Conservation (phyloP, 2,329 filamentous ascomycete genomes). For the Xenosphaeropsis pyriputrescens region DNA sequence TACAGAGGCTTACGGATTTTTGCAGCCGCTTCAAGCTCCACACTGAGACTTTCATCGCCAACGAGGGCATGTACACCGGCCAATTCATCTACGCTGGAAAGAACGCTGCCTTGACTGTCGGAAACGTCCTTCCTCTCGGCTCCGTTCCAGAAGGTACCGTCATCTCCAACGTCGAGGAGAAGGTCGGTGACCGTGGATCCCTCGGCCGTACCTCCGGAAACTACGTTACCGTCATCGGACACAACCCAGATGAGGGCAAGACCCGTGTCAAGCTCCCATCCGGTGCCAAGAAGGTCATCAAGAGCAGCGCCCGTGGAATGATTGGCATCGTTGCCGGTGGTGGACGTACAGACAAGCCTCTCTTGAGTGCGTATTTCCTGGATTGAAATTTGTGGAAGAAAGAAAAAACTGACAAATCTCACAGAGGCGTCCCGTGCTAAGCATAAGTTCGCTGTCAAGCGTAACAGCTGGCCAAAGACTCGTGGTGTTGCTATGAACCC, state of each 20-base stretch:
- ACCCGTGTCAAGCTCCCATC: constrained; percentile 98
- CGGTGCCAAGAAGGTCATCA: constrained; percentile 97
- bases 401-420: constrained; percentile 3
- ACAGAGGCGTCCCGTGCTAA: constrained; percentile 97
- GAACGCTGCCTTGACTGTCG: constrained; percentile 92
- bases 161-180: constrained; percentile 98
- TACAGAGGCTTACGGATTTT: no score
- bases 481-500: constrained; percentile 99
- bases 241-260: constrained; percentile 99
- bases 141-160: constrained; percentile 98
- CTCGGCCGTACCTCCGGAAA: constrained; percentile 96
- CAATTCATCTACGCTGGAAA: constrained; percentile 99
- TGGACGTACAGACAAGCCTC: constrained; percentile 98
- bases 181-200: constrained; percentile 89
- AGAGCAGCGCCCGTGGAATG: constrained; percentile 89
- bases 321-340: constrained; percentile 98
- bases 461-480: constrained; percentile 99
- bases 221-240: constrained; percentile 96
- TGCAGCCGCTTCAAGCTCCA: constrained; percentile 74
- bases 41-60: constrained; percentile 99
- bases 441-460: constrained; percentile 99
- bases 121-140: constrained; percentile 90
- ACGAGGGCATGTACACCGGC: constrained; percentile 99
- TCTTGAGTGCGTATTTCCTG: constrained; percentile 56
- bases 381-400: constrained; percentile 6